Evolutionary conservation across 306 rosid genomes (phyloP).

Genomic region (Cicer arietinum): DNA sequence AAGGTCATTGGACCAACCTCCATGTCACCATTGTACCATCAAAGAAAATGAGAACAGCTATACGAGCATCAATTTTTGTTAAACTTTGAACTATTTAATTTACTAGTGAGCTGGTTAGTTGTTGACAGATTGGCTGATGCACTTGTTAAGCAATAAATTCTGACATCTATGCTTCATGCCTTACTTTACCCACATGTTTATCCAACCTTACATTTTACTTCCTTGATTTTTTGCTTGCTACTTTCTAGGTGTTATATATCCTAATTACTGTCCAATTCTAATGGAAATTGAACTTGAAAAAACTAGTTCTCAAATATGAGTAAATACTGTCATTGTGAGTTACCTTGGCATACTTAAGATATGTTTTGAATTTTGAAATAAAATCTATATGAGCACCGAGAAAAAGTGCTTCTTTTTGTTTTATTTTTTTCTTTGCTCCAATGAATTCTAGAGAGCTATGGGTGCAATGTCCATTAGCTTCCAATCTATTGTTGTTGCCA

Average conservation of each 20-base stretch:
- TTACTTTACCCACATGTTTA: neutral
- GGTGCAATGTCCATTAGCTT: too few relatives aligned
- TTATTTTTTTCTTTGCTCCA: neutral
- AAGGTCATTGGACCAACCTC: conserved; percentile 10
- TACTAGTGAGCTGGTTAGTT: neutral
- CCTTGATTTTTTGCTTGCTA: neutral
- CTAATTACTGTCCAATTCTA: neutral
- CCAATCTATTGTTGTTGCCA: too few relatives aligned
- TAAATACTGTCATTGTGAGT: too few relatives aligned
- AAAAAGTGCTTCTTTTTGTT: neutral
- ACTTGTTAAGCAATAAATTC: conserved; percentile 18
- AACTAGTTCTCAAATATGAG: neutral
- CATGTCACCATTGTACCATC: neutral
- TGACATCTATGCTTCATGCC: neutral
- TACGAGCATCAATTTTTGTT: conserved; percentile 8
- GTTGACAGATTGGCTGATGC: neutral
- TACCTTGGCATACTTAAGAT: too few relatives aligned
- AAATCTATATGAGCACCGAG: neutral
- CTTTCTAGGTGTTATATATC: neutral
- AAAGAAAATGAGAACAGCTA: conserved; percentile 6
- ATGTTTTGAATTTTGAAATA: neutral
- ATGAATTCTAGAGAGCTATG: conserved; percentile 6
- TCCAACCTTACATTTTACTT: conserved; percentile 14
- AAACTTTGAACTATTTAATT: conserved; percentile 2
- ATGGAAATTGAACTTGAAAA: neutral